phyloP scores from a whole-genome alignment of 805 yeast species.

The Wickerhamomyces pijperi region DNA sequence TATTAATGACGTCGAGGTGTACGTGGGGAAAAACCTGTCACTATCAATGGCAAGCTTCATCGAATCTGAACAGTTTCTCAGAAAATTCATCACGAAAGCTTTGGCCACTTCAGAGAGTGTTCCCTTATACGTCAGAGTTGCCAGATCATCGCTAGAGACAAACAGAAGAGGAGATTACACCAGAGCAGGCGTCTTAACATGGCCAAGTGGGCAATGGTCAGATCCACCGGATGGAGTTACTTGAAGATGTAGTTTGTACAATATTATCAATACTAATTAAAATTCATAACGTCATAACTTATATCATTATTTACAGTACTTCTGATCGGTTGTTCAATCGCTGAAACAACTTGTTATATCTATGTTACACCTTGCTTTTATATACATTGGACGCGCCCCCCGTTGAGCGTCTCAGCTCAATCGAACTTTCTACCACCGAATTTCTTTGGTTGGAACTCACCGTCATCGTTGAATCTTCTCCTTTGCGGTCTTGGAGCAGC shows the following conservation, averaged over 20 bases:
- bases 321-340: no score
- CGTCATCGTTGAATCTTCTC: no score
- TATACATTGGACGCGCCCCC: no score
- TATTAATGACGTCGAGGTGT: constrained; percentile 71
- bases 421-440: no score
- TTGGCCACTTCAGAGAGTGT: constrained; percentile 16
- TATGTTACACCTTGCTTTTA: no score
- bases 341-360: no score
- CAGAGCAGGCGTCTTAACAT: constrained; percentile 43
- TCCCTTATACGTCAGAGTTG: constrained; percentile 44
- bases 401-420: no score
- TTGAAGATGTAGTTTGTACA: constrained; percentile 3
- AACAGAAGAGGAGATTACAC: constrained; percentile 51
- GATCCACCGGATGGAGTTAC: constrained; percentile 45
- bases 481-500: no score
- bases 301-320: no score
- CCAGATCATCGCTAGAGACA: constrained; percentile 26
- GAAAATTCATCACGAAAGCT: constrained; percentile 22
- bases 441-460: no score
- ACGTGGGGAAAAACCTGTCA: constrained; percentile 39
- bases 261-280: no score
- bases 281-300: no score
- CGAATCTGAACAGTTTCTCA: constrained; percentile 18
- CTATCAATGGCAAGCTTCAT: constrained; percentile 31
- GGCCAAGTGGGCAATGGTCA: constrained; percentile 50